phyloP scores from a whole-genome alignment of 441 rosid genomes.

The Croton setiger region DNA sequence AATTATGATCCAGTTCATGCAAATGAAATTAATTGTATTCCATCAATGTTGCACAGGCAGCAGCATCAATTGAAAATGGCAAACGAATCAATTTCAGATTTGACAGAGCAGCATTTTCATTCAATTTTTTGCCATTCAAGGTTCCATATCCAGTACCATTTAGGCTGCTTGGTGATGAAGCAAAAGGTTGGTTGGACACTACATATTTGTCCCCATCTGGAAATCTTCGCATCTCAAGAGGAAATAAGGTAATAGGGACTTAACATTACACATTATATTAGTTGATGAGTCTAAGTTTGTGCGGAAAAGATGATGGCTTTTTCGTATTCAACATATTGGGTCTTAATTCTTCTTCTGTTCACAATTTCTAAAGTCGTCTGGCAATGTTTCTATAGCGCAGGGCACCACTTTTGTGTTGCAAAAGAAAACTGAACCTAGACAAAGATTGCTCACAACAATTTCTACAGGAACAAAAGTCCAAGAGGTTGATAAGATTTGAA shows the following conservation, averaged over 20 bases:
- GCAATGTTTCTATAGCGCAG: constrained; percentile 62
- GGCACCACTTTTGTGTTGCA: constrained; percentile 96
- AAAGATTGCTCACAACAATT: constrained; percentile 65
- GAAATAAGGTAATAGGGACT: constrained; percentile 69
- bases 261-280: not conserved
- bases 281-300: constrained; percentile 9
- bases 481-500: constrained; percentile 40
- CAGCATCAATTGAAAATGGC: constrained; percentile 58
- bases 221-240: constrained; percentile 84
- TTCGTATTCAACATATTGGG: not conserved
- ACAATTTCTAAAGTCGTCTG: constrained; percentile 25
- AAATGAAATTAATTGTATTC: too few species aligned
- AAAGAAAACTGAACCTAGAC: constrained; percentile 78
- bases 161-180: constrained; percentile 94
- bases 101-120: constrained; percentile 73
- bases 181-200: constrained; percentile 90
- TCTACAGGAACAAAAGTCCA: constrained; percentile 46
- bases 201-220: constrained; percentile 83
- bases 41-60: constrained; percentile 49
- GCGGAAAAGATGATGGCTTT: not conserved
- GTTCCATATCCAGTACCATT: constrained; percentile 97
- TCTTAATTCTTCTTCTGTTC: not conserved
- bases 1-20: too few species aligned
- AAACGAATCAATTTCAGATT: constrained; percentile 67
- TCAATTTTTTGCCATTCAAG: constrained; percentile 80